A percentile compares a stretch with the other conserved stretches of the same genome.
phyloP scores from a whole-genome alignment of 306 rosid species.

The Castanea crenata region DNA sequence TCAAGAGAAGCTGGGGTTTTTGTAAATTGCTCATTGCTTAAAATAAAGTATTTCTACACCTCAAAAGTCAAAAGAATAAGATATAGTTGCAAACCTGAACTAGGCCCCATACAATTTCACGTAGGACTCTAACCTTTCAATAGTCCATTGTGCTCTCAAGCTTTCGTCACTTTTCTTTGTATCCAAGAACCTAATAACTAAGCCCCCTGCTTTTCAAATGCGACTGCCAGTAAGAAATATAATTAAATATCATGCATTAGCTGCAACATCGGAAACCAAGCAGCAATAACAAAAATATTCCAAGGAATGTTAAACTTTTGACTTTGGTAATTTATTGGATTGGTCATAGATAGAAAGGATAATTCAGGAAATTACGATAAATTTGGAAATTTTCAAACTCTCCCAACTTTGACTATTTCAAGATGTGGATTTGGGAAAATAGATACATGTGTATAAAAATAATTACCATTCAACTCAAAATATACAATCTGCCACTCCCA shows the following conservation, averaged over 20 bases:
- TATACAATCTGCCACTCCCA: background rate
- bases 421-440: background rate
- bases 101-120: constrained; percentile 78
- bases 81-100: constrained; percentile 62
- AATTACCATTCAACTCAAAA: background rate
- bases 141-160: constrained; percentile 62
- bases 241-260: constrained; percentile 21
- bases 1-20: background rate
- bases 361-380: background rate
- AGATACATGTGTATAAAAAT: too few relatives aligned
- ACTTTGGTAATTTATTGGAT: background rate
- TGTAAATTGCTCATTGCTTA: background rate
- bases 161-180: constrained; percentile 57
- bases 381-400: background rate
- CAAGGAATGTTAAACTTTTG: background rate
- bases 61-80: constrained; percentile 9
- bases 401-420: background rate
- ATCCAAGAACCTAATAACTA: constrained; percentile 72
- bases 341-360: background rate
- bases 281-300: background rate
- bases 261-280: constrained; percentile 10
- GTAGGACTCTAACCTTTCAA: constrained; percentile 65
- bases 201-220: constrained; percentile 60
- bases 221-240: constrained; percentile 37
- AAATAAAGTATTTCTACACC: background rate